Base-by-base conservation (phyloP, 2,329 filamentous ascomycete species). In the Nothophoma quercina region DNA sequence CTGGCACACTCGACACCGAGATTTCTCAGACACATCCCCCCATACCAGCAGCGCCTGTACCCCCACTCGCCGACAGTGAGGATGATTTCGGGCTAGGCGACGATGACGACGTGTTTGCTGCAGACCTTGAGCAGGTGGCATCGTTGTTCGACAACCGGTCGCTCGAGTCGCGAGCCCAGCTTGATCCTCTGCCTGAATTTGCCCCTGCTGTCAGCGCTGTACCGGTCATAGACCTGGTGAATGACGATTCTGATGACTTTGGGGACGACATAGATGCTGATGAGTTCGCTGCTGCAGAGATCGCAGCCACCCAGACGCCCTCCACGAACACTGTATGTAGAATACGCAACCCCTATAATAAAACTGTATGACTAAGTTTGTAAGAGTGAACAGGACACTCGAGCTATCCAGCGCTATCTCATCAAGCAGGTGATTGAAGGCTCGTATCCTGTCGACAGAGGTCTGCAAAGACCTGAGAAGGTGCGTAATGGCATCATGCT, bases 341-440 rank as follows among this genome's bases (percentile, higher is more conserved):
- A 61, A 64, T 63, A 57, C 48, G 50, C 38, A 54, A 19, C 30
- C 55, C 51, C 38, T 35, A 49, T 58, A 50, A 58, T 58, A 60
- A 57, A 59, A 39, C 55, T 58, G 48, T 52, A 67, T 56, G 81
- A 78, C 89, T 92, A 87, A 93, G 80, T 78, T 71, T 76, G 77
- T 74, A 79, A 80, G 84, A 89, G 88, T 85, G 83, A 76, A 83
- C 79, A 71, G 71, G 89, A 87, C 72, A 78, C 82, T 63, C 88
- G 86, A 78, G 85, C 88, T 39, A 96, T 96, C 68, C 91, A 96
- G 75, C 88, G 93, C 62, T 96, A 96, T 77, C 80, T 93, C 58
- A 84, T 97, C 64, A 88, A 87, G 60, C 86, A 88, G 68, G 85
- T 93, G 61, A 78, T 89, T 55, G 84, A 90, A 56, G 84, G 84